A percentile compares a stretch with the other conserved stretches of the same genome.
Conservation (phyloP, 2,329 filamentous ascomycete genomes). For the Arthrobotrys entomopaga region DNA sequence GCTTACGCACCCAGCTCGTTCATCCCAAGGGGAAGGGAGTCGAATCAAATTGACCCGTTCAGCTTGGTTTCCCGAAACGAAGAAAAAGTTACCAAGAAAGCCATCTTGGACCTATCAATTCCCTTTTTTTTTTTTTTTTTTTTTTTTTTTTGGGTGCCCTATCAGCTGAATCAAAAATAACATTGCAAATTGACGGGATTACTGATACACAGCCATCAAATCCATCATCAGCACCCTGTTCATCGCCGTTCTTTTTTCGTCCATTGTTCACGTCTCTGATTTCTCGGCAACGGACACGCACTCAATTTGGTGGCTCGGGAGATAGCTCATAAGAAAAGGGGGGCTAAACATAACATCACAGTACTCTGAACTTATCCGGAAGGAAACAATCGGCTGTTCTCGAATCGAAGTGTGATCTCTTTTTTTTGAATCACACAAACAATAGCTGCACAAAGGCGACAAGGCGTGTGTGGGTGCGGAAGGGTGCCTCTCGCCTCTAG, state of each 20-base stretch:
- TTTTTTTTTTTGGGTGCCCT: constrained; percentile 3
- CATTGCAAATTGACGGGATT: constrained; percentile 17
- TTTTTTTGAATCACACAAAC: background rate
- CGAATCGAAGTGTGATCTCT: constrained; percentile 20
- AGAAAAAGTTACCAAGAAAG: constrained; percentile 34
- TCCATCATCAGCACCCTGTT: constrained; percentile 1
- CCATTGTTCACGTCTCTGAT: constrained; percentile 12
- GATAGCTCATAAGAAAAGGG: constrained; percentile 20
- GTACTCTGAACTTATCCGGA: constrained; percentile 50
- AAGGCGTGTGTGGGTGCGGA: background rate
- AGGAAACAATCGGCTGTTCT: constrained; percentile 26
- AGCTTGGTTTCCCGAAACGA: constrained; percentile 30
- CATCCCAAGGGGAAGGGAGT: constrained; percentile 29
- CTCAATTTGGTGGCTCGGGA: constrained; percentile 9
- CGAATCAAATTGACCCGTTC: constrained; percentile 44
- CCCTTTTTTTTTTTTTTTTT: constrained; percentile 3
- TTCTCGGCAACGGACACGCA: no score
- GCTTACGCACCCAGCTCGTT: constrained; percentile 54
- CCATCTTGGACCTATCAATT: constrained; percentile 30
- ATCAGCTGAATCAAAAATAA: constrained; percentile 28
- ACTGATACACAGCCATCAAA: constrained; percentile 23
- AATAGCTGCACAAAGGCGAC: constrained; percentile 6
- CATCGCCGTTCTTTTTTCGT: background rate
- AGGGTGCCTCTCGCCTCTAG: background rate
- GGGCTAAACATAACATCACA: constrained; percentile 38